A percentile compares a stretch with the other conserved stretches of the same genome.
Evolutionary conservation across 2,329 filamentous ascomycete genomes (phyloP).

Genomic region (Epichloe aotearoae): DNA sequence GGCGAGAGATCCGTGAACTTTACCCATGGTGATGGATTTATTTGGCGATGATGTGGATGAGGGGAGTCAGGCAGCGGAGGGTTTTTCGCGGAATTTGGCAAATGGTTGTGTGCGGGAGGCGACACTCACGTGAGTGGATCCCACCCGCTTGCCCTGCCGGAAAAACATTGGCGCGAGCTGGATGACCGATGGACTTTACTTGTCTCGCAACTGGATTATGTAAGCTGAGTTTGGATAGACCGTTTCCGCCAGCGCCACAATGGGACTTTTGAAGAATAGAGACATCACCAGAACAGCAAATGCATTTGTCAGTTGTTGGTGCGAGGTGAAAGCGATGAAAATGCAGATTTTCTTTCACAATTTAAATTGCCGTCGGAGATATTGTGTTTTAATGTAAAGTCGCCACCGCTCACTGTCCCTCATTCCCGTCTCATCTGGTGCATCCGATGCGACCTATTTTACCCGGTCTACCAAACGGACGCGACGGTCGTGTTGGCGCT

Average conservation of each 20-base stretch:
- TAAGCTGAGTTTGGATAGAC: background rate
- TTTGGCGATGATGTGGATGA: constrained; percentile 24
- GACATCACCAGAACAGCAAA: too few relatives aligned
- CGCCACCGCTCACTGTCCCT: too few relatives aligned
- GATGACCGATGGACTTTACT: background rate
- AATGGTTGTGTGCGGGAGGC: constrained; percentile 24
- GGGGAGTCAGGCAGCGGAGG: constrained; percentile 15
- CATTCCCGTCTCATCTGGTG: too few relatives aligned
- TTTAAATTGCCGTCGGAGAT: too few relatives aligned
- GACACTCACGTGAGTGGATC: constrained; percentile 24
- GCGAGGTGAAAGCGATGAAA: too few relatives aligned
- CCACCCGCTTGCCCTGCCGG: constrained; percentile 18
- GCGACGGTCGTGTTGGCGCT: background rate
- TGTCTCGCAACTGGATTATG: background rate
- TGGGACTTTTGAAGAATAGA: background rate
- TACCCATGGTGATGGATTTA: constrained; percentile 57
- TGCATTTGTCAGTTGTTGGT: too few relatives aligned
- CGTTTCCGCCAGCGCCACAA: background rate
- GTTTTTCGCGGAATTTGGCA: constrained; percentile 25
- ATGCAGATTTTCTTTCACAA: too few relatives aligned
- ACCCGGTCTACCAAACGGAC: too few relatives aligned
- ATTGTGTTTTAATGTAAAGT: too few relatives aligned
- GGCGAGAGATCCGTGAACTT: constrained; percentile 87
- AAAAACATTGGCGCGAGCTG: constrained; percentile 12
- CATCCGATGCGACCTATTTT: background rate